Evolutionary conservation across 257 asterid genomes (phyloP), one percentile per base, ranked within the genome.

Genomic region (Orobanche coerulescens): DNA sequence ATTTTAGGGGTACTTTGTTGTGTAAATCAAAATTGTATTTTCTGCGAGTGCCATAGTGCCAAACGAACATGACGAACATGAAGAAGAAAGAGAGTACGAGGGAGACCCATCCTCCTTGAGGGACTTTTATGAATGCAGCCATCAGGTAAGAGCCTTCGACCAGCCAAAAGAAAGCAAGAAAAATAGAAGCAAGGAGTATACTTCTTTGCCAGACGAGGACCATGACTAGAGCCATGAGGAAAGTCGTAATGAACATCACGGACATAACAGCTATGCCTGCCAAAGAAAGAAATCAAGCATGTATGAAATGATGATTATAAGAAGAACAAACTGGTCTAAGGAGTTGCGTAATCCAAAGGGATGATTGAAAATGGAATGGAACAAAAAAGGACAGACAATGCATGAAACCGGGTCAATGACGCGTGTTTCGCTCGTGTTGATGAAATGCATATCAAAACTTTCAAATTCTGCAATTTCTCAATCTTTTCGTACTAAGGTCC

Each of bases 201-300:
- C 73, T 86, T 71, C 75, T 73, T 63, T 86, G 94, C 98, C 96
- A 88, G 66, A 88, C 95, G 39, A 92, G 69, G 44, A 86, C 78
- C 75, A 92, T 86, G 16, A 88, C 87, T 6, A 92, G 89, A 25
- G 96, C 84, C 95, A 88, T 84, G 68, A 92, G 88, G 70, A 86
- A 88, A 55, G 98, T 88, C 7, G 98, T 88, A 23, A 92, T 84
- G 65, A 81, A 86, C 93, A 92, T 92, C 64, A 88, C 96, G 0
- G 96, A 79, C 94, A 86, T 92, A 70, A 94, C 94, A 61, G 98
- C 98, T 48, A 88, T 73, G 52, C 98, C 98, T 92, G 95, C 64
- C 49, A 72, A 66, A 51, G 37, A 65, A 31, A 58, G 16, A 60
- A 67, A 55, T 26, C 15, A 30, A 33, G 55, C 55, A 24, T 31